A percentile compares a stretch with the other conserved stretches of the same genome.
Conservation (phyloP, 2,329 filamentous ascomycete genomes). For the Exophiala alcalophila region DNA sequence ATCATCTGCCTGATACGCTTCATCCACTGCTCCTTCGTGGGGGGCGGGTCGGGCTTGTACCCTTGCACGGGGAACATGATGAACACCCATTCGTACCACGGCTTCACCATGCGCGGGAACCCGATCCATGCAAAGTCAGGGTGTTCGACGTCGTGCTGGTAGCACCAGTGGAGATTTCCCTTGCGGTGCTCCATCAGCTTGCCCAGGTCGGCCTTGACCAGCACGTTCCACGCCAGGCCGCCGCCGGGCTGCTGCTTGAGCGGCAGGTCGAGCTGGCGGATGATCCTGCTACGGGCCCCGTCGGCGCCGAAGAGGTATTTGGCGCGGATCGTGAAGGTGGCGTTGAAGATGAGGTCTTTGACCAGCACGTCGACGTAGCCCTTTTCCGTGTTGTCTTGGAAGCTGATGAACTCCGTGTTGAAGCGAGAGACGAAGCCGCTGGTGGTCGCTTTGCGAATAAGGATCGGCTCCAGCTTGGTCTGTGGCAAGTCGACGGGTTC, state of each 20-base stretch:
- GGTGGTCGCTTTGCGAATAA: constrained; percentile 38
- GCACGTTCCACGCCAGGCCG: constrained; percentile 51
- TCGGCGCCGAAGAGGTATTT: constrained; percentile 47
- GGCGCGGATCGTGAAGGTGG: constrained; percentile 33
- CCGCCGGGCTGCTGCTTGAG: constrained; percentile 46
- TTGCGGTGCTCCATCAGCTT: constrained; percentile 49
- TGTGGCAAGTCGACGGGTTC: constrained; percentile 44
- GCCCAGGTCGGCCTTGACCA: constrained; percentile 51
- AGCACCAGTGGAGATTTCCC: constrained; percentile 61
- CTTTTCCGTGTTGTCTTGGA: constrained; percentile 30
- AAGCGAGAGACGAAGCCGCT: constrained; percentile 42
- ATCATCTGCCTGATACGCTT: constrained; percentile 50
- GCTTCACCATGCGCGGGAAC: constrained; percentile 59
- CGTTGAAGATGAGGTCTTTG: constrained; percentile 35
- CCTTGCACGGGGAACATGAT: constrained; percentile 50
- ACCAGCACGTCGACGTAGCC: constrained; percentile 37
- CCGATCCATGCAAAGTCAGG: constrained; percentile 52
- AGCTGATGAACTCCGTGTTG: constrained; percentile 37
- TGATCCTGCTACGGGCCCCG: constrained; percentile 41
- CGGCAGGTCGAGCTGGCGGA: constrained; percentile 48
- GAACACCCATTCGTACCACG: constrained; percentile 62
- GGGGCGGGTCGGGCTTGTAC: constrained; percentile 37
- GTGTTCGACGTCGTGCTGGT: constrained; percentile 53
- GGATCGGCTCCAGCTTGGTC: constrained; percentile 43
- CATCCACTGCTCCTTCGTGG: constrained; percentile 48